These are phyloP conservation scores for Tephrocybe sp. DNA, from an alignment of 768 basidiomycete genomes.

Conservation along the genomic window DNA sequence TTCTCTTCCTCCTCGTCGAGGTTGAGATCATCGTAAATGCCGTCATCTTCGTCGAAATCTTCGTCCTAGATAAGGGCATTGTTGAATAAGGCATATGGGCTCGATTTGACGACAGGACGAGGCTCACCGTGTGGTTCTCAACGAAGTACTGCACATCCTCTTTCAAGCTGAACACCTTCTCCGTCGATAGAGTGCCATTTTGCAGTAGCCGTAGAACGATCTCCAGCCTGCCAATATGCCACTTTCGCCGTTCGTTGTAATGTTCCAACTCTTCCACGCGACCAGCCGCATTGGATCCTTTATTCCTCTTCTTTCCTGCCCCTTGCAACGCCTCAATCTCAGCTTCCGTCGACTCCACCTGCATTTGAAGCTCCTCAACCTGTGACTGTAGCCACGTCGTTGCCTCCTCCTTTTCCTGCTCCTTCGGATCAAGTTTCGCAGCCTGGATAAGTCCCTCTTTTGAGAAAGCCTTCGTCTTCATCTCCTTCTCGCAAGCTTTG, in stretches of 20 bases:
- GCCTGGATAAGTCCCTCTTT: slow-evolving; percentile 97
- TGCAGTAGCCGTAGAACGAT: slow-evolving; percentile 91
- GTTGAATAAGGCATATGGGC: slow-evolving; percentile 17
- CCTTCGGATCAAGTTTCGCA: slow-evolving; percentile 92
- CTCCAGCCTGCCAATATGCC: slow-evolving; percentile 93
- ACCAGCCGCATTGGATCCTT: slow-evolving; percentile 63
- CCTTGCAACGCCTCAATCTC: slow-evolving; percentile 88
- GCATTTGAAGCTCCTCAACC: slow-evolving; percentile 90
- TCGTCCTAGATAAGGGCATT: slow-evolving; percentile 67
- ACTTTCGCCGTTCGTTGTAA: slow-evolving; percentile 91
- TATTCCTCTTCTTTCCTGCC: slow-evolving; percentile 82
- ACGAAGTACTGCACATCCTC: slow-evolving; percentile 98
- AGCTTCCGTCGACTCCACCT: slow-evolving; percentile 93
- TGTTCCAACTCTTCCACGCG: slow-evolving; percentile 82
- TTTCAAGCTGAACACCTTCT: slow-evolving; percentile 79
- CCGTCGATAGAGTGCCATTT: slow-evolving; percentile 85
- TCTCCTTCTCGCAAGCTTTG: slow-evolving; percentile 99
- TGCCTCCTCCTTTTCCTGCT: slow-evolving; percentile 93
- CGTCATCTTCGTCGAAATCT: slow-evolving; percentile 95
- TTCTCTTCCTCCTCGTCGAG: slow-evolving; percentile 97
- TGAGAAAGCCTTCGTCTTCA: slow-evolving; percentile 99
- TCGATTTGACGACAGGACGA: slow-evolving; percentile 7
- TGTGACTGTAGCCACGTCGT: slow-evolving; percentile 83
- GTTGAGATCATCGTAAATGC: slow-evolving; percentile 96
- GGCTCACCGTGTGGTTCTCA: slow-evolving; percentile 88